A percentile compares a stretch with the other conserved stretches of the same genome.
phyloP scores from a whole-genome alignment of 495 filamentous ascomycete genomes.

The Neurospora sp. region DNA sequence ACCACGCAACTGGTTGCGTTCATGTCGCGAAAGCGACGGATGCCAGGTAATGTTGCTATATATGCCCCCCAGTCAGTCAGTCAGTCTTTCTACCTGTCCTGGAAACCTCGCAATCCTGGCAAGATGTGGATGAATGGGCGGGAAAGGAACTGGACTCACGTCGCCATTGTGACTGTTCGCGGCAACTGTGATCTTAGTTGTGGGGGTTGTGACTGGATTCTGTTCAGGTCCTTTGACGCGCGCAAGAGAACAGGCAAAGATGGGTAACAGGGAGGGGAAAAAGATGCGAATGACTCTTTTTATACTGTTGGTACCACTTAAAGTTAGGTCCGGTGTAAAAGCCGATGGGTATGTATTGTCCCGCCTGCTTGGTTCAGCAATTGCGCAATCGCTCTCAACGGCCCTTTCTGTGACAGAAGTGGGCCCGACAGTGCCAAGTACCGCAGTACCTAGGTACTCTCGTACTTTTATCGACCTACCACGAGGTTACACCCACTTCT shows the following conservation, averaged over 20 bases:
- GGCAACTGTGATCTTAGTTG: neutral
- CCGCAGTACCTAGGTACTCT: neutral
- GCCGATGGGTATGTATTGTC: neutral
- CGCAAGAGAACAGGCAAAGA: neutral
- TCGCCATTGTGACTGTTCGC: slow-evolving; percentile 5
- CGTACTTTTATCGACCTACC: neutral
- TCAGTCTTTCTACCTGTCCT: neutral
- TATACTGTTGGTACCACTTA: neutral
- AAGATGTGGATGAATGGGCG: neutral
- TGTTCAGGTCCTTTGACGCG: neutral
- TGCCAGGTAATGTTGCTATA: slow-evolving; percentile 97
- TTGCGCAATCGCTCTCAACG: neutral
- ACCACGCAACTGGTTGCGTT: slow-evolving; percentile 69
- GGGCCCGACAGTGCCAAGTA: neutral
- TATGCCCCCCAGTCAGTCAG: neutral
- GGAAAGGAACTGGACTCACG: slow-evolving; percentile 2
- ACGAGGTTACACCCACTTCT: neutral
- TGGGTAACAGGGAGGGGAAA: neutral
- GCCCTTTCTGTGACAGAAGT: neutral
- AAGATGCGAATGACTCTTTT: neutral
- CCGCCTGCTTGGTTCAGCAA: neutral
- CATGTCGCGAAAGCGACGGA: slow-evolving; percentile 70
- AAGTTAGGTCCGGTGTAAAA: neutral
- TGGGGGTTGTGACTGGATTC: neutral
- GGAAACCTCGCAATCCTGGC: neutral